phyloP scores from a whole-genome alignment of 2,329 filamentous ascomycete species.

The Didymosphaeria variabile region DNA sequence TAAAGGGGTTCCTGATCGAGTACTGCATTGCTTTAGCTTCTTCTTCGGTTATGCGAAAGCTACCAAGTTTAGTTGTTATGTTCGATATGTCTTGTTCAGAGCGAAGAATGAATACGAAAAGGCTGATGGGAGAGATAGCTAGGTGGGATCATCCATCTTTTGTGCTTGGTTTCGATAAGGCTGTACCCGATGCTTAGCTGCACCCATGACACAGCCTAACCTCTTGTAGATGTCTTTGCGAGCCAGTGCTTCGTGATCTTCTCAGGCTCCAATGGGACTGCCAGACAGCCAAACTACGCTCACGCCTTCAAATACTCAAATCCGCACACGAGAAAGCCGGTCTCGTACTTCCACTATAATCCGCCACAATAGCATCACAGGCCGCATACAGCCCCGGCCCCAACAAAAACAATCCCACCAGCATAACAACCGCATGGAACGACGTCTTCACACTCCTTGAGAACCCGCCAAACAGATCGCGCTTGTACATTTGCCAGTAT shows the following conservation, averaged over 20 bases:
- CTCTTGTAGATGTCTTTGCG: too few relatives aligned
- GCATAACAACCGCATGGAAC: slow-evolving; percentile 57
- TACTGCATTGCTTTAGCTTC: too few relatives aligned
- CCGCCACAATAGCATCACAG: slow-evolving; percentile 61
- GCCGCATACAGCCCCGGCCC: slow-evolving; percentile 64
- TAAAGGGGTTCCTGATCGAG: too few relatives aligned
- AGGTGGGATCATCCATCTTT: too few relatives aligned
- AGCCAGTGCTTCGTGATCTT: background rate
- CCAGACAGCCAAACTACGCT: background rate
- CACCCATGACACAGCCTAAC: too few relatives aligned
- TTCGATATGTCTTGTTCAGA: too few relatives aligned
- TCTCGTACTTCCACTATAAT: slow-evolving; percentile 55
- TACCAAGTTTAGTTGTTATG: too few relatives aligned
- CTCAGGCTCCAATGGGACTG: background rate
- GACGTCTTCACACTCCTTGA: slow-evolving; percentile 54
- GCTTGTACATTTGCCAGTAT: slow-evolving; percentile 77
- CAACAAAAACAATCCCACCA: slow-evolving; percentile 58
- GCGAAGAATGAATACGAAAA: too few relatives aligned
- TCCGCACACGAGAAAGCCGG: slow-evolving; percentile 62
- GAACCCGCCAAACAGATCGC: slow-evolving; percentile 59
- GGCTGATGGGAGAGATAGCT: too few relatives aligned
- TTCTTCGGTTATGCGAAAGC: too few relatives aligned
- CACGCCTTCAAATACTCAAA: slow-evolving; percentile 51
- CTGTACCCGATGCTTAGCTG: too few relatives aligned
- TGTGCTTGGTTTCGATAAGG: too few relatives aligned